Evolutionary conservation across 1,284 basidiomycete genomes (phyloP), one percentile per base, ranked within the genome.

Genomic region (Inonotus hispidus): DNA sequence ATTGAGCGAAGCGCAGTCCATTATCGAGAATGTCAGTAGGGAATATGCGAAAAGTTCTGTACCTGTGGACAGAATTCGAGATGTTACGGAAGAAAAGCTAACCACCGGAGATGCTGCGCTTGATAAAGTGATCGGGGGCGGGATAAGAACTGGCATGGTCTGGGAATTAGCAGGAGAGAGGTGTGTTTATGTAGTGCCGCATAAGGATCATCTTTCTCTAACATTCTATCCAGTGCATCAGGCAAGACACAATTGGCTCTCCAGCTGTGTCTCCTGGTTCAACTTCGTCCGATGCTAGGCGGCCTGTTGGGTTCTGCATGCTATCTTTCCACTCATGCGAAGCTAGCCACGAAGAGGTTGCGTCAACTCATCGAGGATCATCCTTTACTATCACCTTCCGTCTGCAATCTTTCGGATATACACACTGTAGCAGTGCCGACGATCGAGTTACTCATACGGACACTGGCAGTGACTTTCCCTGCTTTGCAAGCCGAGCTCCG

Each of bases 91-190:
- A 23, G 77, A 79, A 49, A 72, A 69, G 37, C 82, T 84, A 67
- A 84, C 88, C 0, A 90, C 88, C 0, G 92, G 92, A 0, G 90
- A 93, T 69, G 63, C 72, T 1, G 68, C 73, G 10, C 73, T 95
- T 8, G 92, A 95, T 69, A 62, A 71, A 25, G 73, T 80, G 7
- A 74, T 95, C 0, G 88, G 88, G 11, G 91, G 91, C 13, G 93
- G 93, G 2, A 77, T 94, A 14, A 75, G 81, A 56, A 82, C 87
- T 1, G 86, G 91, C 0, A 86, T 87, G 79, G 66, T 95, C 14
- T 94, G 90, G 82, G 93, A 95, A 69, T 74, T 95, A 41, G 83
- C 81, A 13, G 93, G 93, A n/a, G 91, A 95, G 77, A 92, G 92
- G 92, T 92, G 72, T 60, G 75, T 65, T 7, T 41, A 43, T 25